Conservation (phyloP, 345 rosid species). For the Angophora floribunda region DNA sequence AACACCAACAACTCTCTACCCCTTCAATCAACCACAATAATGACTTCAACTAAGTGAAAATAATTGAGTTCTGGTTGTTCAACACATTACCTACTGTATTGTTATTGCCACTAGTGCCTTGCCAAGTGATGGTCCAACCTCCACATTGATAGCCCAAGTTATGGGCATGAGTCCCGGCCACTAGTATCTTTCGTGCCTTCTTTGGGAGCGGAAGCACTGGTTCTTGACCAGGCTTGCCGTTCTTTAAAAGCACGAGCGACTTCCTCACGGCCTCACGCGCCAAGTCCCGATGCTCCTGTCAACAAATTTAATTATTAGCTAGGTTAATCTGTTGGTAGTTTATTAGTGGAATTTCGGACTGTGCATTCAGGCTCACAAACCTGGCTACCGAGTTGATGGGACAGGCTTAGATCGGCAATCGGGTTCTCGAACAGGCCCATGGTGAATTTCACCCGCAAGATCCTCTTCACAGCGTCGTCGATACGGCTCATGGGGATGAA, state of each 20-base stretch:
- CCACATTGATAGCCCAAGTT: slow-evolving; percentile 82
- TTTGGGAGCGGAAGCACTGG: slow-evolving; percentile 68
- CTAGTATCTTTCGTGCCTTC: slow-evolving; percentile 46
- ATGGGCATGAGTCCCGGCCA: slow-evolving; percentile 74
- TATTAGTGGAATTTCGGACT: not conserved
- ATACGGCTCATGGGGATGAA: slow-evolving; percentile 51
- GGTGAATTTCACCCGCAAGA: slow-evolving; percentile 65
- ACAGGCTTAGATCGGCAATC: slow-evolving; percentile 34
- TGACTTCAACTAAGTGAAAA: not conserved
- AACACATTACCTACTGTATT: slow-evolving; percentile 26
- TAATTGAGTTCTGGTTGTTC: not conserved
- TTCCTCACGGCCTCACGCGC: slow-evolving; percentile 91
- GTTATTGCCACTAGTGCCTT: slow-evolving; percentile 47
- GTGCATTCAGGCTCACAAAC: slow-evolving; percentile 3
- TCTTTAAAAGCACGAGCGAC: slow-evolving; percentile 68
- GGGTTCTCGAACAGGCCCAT: slow-evolving; percentile 72
- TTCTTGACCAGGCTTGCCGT: slow-evolving; percentile 25
- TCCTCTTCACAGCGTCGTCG: slow-evolving; percentile 67
- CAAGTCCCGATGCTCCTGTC: slow-evolving; percentile 60
- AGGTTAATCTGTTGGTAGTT: not conserved
- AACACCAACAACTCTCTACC: not conserved
- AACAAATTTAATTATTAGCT: not conserved
- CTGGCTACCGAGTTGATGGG: slow-evolving; percentile 44
- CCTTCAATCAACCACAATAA: not conserved
- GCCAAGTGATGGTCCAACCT: slow-evolving; percentile 83